Base-by-base conservation (phyloP, 1,284 basidiomycete genomes). In the Wolfiporia cocos region DNA sequence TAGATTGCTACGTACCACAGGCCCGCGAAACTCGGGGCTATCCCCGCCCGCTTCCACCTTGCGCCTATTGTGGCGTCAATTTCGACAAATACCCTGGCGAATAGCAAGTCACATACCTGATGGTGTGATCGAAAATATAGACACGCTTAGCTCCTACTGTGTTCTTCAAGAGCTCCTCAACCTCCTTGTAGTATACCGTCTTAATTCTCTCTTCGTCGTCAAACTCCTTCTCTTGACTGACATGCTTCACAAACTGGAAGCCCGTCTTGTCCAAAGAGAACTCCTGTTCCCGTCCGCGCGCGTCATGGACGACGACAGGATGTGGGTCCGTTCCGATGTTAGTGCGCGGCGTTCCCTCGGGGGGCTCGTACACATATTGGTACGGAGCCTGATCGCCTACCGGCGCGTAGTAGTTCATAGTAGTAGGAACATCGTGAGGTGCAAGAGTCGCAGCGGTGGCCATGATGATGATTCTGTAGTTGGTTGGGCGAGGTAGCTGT, bases 41-140 rank as follows among this genome's bases (percentile, higher is more conserved):
- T n/a, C n/a, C n/a, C n/a, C n/a, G n/a, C 35, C 41, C 11, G 34
- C 21, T 9, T 14, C n/a, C n/a, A n/a, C n/a, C n/a, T n/a, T n/a
- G n/a, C n/a, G n/a, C n/a, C n/a, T n/a, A n/a, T n/a, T n/a, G 28
- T 31, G 10, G 20, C 34, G 28, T 29, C 28, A 9, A n/a, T 29
- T 29, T n/a, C n/a, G 9, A n/a, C 28, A n/a, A 9, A 9, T 29
- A n/a, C n/a, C 12, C 11, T 4, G 18, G 28, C 2, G 28, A 30
- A 14, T 9, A 12, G 12, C 4, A 18, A 3, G 10, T 35, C 35
- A 48, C 67, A 24, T 56, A 49, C 54, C 41, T 52, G 49, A 49
- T 46, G 9, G 49, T 70, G 46, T 71, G 66, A 44, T 72, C 67
- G 21, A 73, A 72, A 37, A 73, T 59, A 47, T 66, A 49, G 17